Percentiles rank a stretch among this genome's conserved stretches.
These are phyloP conservation scores for Colletotrichum navitas DNA, from an alignment of 2,329 filamentous ascomycete species.

Conservation along the genomic window DNA sequence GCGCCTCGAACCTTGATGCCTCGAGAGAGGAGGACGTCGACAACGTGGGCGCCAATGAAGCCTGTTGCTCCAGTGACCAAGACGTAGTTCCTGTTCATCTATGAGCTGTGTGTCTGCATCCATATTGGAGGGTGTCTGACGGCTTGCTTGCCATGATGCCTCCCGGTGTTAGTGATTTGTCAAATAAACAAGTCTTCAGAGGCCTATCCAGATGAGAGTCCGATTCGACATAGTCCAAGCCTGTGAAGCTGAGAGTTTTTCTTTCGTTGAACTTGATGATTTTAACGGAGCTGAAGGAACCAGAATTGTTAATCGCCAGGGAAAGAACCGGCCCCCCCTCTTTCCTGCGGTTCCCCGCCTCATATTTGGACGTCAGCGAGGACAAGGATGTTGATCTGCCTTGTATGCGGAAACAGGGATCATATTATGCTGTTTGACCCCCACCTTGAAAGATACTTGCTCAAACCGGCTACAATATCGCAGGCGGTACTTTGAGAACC, in stretches of 20 bases:
- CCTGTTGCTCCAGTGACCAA: conserved; percentile 31
- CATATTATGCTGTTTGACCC: too few species aligned
- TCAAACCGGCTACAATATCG: too few species aligned
- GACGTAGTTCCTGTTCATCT: conserved; percentile 20
- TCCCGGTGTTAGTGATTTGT: too few species aligned
- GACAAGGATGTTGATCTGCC: not conserved
- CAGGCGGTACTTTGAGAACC: too few species aligned
- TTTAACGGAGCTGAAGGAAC: not conserved
- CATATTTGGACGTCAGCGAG: not conserved
- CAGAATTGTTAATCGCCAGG: not conserved
- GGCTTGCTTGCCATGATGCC: not conserved
- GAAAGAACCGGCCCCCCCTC: not conserved
- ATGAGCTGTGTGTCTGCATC: not conserved
- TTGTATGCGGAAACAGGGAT: not conserved
- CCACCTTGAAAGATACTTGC: too few species aligned
- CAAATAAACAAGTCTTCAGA: not conserved
- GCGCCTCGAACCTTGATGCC: too few species aligned
- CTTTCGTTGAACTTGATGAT: not conserved
- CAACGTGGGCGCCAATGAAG: conserved; percentile 41
- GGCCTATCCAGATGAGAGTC: too few species aligned
- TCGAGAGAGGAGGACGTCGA: too few species aligned
- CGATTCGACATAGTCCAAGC: too few species aligned
- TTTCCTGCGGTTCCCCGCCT: not conserved
- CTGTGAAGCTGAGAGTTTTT: too few species aligned
- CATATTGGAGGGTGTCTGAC: not conserved